Conservation (phyloP, 768 basidiomycete species). For the Agaricus sinodeliciosus region DNA sequence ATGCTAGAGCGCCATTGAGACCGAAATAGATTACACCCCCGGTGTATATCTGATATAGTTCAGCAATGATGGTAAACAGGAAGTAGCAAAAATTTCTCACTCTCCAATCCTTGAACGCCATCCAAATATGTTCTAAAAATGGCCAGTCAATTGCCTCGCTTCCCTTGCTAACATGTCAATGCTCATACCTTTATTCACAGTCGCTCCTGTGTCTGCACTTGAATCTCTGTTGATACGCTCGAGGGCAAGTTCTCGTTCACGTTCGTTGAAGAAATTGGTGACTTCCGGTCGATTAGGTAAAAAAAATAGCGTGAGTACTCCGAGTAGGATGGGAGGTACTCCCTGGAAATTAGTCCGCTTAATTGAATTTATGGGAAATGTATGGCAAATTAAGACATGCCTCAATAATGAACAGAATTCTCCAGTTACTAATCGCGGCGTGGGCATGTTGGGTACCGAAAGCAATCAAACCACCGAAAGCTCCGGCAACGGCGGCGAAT, state of each 20-base stretch:
- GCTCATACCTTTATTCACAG: constrained; percentile 50
- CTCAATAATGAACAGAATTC: constrained; percentile 70
- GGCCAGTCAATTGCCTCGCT: not conserved
- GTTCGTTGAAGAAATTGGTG: constrained; percentile 48
- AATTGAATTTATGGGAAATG: not conserved
- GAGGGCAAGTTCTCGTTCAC: constrained; percentile 54
- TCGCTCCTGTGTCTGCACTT: constrained; percentile 58
- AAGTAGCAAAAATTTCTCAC: constrained; percentile 23
- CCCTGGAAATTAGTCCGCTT: constrained; percentile 34
- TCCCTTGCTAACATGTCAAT: not conserved
- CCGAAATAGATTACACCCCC: constrained; percentile 77
- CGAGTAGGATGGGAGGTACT: constrained; percentile 59
- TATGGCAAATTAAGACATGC: constrained; percentile 22
- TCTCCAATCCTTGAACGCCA: constrained; percentile 71
- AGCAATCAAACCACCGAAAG: constrained; percentile 80
- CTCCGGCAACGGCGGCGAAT: constrained; percentile 79
- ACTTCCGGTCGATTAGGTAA: constrained; percentile 71
- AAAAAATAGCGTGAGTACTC: constrained; percentile 43
- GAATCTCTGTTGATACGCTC: constrained; percentile 62
- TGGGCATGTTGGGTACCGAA: constrained; percentile 68
- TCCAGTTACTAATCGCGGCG: constrained; percentile 44
- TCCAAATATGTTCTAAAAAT: constrained; percentile 46
- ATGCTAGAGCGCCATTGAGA: constrained; percentile 69
- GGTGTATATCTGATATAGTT: constrained; percentile 40
- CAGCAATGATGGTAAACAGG: not conserved